Evolutionary conservation across 1,284 basidiomycete species (phyloP).

Genomic region (Tilletia walkeri): DNA sequence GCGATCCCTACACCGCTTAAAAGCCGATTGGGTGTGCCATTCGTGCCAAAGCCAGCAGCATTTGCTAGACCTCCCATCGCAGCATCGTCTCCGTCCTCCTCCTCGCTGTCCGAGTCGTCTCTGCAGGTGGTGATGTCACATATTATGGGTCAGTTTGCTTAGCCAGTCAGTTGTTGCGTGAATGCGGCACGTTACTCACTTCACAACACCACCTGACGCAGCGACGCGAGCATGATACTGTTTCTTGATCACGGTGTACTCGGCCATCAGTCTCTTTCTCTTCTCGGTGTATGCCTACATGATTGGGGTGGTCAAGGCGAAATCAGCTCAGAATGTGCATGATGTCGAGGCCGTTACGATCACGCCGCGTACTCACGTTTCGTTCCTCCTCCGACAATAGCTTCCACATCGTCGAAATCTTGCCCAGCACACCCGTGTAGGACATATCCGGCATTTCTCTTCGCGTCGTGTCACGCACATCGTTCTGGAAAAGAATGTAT

Average conservation of each 20-base stretch:
- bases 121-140: background rate
- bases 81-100: background rate
- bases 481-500: slow-evolving; percentile 51
- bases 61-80: background rate
- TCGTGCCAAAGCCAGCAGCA: background rate
- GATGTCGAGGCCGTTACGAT: too few relatives aligned
- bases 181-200: background rate
- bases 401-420: slow-evolving; percentile 47
- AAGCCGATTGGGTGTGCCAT: background rate
- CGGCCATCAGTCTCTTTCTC: slow-evolving; percentile 9
- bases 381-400: slow-evolving; percentile 41
- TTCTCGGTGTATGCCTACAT: slow-evolving; percentile 5
- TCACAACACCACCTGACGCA: background rate
- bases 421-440: slow-evolving; percentile 42
- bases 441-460: slow-evolving; percentile 41
- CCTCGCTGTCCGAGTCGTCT: background rate
- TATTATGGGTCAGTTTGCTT: too few relatives aligned
- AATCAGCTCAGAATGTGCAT: background rate
- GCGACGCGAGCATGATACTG: slow-evolving; percentile 3
- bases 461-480: slow-evolving; percentile 32
- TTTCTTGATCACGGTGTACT: background rate
- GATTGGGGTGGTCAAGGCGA: background rate
- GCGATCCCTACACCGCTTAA: background rate
- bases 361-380: slow-evolving; percentile 22
- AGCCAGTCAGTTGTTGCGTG: too few relatives aligned